Evolutionary conservation across 768 basidiomycete genomes (phyloP).

Genomic region (Lyophyllum semitale): DNA sequence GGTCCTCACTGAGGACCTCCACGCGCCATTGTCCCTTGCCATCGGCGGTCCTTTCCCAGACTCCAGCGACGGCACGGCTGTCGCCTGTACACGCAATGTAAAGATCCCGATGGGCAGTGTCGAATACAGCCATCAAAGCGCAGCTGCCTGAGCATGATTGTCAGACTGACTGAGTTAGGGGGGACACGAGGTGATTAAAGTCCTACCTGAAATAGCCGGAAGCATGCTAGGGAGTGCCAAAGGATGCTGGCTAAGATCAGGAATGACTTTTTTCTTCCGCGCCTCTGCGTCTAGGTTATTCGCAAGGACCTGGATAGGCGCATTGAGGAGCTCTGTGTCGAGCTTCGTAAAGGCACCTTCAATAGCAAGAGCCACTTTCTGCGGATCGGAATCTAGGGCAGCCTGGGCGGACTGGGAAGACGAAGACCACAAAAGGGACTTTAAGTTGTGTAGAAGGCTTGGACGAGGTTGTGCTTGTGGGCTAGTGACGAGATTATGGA

Average conservation of each 20-base stretch:
- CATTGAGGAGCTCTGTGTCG: conserved; percentile 82
- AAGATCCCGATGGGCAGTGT: conserved; percentile 77
- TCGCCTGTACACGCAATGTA: conserved; percentile 95
- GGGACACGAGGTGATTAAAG: not conserved
- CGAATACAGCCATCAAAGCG: conserved; percentile 85
- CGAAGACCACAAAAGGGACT: conserved; percentile 38
- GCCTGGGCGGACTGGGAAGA: conserved; percentile 22
- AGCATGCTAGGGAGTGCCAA: conserved; percentile 71
- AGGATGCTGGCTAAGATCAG: conserved; percentile 72
- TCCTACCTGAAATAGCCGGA: conserved; percentile 77
- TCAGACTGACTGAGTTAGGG: conserved; percentile 16
- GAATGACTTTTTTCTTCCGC: conserved; percentile 51
- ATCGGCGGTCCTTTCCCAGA: conserved; percentile 72
- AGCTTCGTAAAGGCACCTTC: conserved; percentile 77
- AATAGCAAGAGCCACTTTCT: conserved; percentile 64
- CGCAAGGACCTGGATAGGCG: conserved; percentile 74
- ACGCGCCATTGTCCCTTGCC: conserved; percentile 83
- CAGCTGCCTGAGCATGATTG: conserved; percentile 67
- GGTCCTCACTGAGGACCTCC: conserved; percentile 94
- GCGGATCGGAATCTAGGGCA: conserved; percentile 42
- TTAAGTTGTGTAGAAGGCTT: conserved; percentile 37
- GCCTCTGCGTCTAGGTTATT: conserved; percentile 53
- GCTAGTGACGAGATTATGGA: conserved; percentile 53
- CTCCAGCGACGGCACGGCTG: conserved; percentile 92
- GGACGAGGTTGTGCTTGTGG: conserved; percentile 29